Evolutionary conservation across 495 filamentous ascomycete genomes (phyloP).

Genomic region (Neurospora sp.): DNA sequence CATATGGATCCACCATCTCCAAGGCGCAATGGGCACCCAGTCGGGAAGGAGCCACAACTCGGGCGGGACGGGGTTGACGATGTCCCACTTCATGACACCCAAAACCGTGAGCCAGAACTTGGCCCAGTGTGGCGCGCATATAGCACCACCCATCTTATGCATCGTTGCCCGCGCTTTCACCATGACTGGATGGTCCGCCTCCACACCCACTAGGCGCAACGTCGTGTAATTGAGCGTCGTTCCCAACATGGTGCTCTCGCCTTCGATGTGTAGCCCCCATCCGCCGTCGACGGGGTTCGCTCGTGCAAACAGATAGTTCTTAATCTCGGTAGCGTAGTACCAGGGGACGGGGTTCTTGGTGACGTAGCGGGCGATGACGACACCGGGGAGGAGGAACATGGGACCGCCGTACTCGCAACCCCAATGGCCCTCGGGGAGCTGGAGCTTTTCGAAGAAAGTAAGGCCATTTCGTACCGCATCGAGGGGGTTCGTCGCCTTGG

Average conservation of each 20-base stretch:
- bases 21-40: constrained; percentile 89
- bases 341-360: constrained; percentile 82
- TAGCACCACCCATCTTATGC: constrained; percentile 77
- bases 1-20: constrained; percentile 99
- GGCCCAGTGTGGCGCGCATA: constrained; percentile 83
- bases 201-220: constrained; percentile 78
- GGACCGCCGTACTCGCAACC: constrained; percentile 91
- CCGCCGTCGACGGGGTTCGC: constrained; percentile 85
- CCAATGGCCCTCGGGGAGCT: constrained; percentile 86
- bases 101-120: constrained; percentile 87
- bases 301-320: constrained; percentile 81
- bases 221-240: constrained; percentile 84
- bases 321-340: constrained; percentile 79
- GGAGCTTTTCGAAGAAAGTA: constrained; percentile 80
- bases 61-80: constrained; percentile 86
- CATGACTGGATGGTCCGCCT: constrained; percentile 75
- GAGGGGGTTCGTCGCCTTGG: constrained; percentile 60
- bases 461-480: constrained; percentile 74
- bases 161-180: constrained; percentile 75
- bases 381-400: constrained; percentile 76
- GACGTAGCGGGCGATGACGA: constrained; percentile 82
- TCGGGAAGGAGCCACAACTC: constrained; percentile 94
- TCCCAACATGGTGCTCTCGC: constrained; percentile 85
- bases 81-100: constrained; percentile 78
- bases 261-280: constrained; percentile 95